A percentile compares a stretch with the other conserved stretches of the same genome.
phyloP scores from a whole-genome alignment of 768 basidiomycete species.

The Strobilomyces dryophilus region DNA sequence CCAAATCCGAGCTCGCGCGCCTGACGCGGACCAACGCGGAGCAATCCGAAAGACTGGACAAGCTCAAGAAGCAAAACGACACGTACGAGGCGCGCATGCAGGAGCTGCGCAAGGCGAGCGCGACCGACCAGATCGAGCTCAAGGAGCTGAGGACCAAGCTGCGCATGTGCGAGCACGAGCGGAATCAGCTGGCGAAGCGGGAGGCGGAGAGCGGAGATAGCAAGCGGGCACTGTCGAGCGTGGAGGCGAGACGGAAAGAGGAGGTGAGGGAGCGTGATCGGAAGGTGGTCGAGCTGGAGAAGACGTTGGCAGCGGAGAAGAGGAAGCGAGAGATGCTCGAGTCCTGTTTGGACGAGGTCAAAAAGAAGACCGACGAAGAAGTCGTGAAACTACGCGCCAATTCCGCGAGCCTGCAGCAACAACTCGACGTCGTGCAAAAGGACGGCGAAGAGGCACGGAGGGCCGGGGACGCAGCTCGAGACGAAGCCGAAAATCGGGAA shows the following conservation, averaged over 20 bases:
- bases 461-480: slow-evolving; percentile 30
- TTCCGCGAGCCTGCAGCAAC: slow-evolving; percentile 33
- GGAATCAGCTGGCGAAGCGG: slow-evolving; percentile 45
- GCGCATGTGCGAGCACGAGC: slow-evolving; percentile 54
- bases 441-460: slow-evolving; percentile 35
- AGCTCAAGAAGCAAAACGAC: slow-evolving; percentile 60
- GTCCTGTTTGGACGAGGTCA: slow-evolving; percentile 38
- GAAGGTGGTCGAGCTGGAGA: slow-evolving; percentile 55
- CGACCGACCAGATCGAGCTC: slow-evolving; percentile 54
- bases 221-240: slow-evolving; percentile 44
- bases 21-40: slow-evolving; percentile 47
- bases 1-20: slow-evolving; percentile 53
- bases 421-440: slow-evolving; percentile 34
- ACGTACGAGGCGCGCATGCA: slow-evolving; percentile 54
- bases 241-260: slow-evolving; percentile 51
- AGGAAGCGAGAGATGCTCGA: slow-evolving; percentile 49
- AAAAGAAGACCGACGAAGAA: slow-evolving; percentile 41
- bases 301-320: slow-evolving; percentile 44
- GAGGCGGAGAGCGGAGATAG: slow-evolving; percentile 49
- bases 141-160: slow-evolving; percentile 61
- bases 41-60: slow-evolving; percentile 50
- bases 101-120: slow-evolving; percentile 50
- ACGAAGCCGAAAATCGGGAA: slow-evolving; percentile 36
- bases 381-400: slow-evolving; percentile 30
- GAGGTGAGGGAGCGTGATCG: slow-evolving; percentile 53